These are phyloP conservation scores for Daldinia vernicosa DNA, from an alignment of 495 filamentous ascomycete genomes.

Conservation along the genomic window DNA sequence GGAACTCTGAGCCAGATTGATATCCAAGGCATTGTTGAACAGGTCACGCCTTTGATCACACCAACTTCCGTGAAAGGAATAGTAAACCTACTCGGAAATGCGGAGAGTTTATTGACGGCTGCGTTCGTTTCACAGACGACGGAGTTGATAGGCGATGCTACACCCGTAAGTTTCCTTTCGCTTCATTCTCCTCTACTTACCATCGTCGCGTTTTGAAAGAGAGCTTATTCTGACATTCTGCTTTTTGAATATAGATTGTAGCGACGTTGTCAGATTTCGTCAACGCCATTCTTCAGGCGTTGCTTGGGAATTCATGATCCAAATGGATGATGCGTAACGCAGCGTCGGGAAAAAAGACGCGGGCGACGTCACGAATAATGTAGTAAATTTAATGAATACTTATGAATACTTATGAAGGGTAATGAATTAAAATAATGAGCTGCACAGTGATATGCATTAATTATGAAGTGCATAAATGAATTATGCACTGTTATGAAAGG, in stretches of 20 bases:
- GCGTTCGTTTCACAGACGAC: slow-evolving; percentile 58
- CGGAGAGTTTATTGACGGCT: slow-evolving; percentile 50
- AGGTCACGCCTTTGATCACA: slow-evolving; percentile 54
- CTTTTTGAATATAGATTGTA: slow-evolving; percentile 40
- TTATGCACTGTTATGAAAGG: no score
- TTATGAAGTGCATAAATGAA: neutral
- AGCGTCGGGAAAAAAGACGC: slow-evolving; percentile 6
- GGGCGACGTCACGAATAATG: slow-evolving; percentile 37
- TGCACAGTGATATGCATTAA: neutral
- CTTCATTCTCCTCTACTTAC: neutral
- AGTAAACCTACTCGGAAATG: slow-evolving; percentile 53
- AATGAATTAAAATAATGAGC: slow-evolving; percentile 6
- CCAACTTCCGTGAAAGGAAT: slow-evolving; percentile 52
- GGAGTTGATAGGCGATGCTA: slow-evolving; percentile 60
- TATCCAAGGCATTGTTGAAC: slow-evolving; percentile 49
- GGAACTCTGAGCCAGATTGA: slow-evolving; percentile 48
- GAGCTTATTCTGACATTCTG: slow-evolving; percentile 14
- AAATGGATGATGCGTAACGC: neutral
- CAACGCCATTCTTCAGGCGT: slow-evolving; percentile 48
- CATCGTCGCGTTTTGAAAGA: slow-evolving; percentile 1
- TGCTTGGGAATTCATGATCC: slow-evolving; percentile 40
- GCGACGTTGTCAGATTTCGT: slow-evolving; percentile 49
- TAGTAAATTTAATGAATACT: slow-evolving; percentile 41
- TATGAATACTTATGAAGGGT: slow-evolving; percentile 37
- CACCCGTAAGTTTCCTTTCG: slow-evolving; percentile 53